Percentiles rank a stretch among this genome's conserved stretches.
Evolutionary conservation across 2,329 filamentous ascomycete genomes (phyloP).

Genomic region (Harringtonia aguacate): DNA sequence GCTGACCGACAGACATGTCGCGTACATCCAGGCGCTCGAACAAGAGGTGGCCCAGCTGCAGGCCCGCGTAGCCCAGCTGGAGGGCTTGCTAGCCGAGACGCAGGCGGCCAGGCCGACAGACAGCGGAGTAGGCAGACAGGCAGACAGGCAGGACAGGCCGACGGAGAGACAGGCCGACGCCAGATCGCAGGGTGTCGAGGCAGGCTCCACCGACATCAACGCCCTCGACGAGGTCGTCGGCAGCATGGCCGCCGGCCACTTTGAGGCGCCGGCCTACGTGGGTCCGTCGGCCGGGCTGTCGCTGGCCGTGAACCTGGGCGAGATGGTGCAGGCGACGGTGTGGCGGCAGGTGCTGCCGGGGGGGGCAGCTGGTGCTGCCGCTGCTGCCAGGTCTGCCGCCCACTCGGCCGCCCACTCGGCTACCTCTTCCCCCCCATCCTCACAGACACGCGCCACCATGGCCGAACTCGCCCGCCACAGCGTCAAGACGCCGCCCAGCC

Average conservation of each 20-base stretch:
- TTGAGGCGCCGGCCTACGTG: constrained; percentile 5
- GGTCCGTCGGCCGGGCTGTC: constrained; percentile 6
- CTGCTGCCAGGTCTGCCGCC: too few relatives aligned
- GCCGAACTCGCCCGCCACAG: constrained; percentile 3
- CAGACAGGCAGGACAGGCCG: too few relatives aligned
- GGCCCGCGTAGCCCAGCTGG: constrained; percentile 3
- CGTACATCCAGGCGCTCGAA: constrained; percentile 3
- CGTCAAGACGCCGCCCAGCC: constrained; percentile 5
- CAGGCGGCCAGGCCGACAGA: too few relatives aligned
- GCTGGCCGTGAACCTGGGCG: constrained; percentile 36
- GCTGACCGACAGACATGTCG: too few relatives aligned
- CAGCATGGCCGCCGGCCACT: constrained; percentile 5
- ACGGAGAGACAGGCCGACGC: neutral
- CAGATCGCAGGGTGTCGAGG: neutral
- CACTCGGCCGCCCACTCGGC: too few relatives aligned
- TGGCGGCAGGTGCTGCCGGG: constrained; percentile 35
- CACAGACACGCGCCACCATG: too few relatives aligned
- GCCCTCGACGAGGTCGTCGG: constrained; percentile 5
- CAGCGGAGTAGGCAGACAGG: neutral
- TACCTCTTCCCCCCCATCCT: too few relatives aligned
- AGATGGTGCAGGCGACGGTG: constrained; percentile 42
- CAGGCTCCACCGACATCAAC: neutral
- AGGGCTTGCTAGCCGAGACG: constrained; percentile 1
- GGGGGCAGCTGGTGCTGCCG: too few relatives aligned
- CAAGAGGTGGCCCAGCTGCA: too few relatives aligned